Base-by-base conservation (phyloP, 257 asterid species). In the Capsicum rhomboideum region DNA sequence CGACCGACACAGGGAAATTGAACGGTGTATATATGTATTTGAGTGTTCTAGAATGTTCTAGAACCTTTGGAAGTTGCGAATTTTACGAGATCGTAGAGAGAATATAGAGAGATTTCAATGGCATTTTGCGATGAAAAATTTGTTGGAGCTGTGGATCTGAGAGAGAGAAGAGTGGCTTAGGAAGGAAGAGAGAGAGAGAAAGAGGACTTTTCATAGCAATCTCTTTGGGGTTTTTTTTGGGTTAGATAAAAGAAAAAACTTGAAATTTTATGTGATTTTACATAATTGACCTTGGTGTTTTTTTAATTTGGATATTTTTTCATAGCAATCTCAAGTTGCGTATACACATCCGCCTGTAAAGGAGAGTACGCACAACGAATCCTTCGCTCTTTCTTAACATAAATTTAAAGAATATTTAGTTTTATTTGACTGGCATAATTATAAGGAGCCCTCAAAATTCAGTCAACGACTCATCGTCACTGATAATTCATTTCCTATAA, bases 141-240 rank as follows among this genome's bases (percentile, higher is more conserved):
- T 8, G 84, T 56, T 52, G 54, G 79, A 66, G 84, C 64, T 67
- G 64, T 52, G 85, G 85, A 82, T 82, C 85, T 67, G 85, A 63
- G 80, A 44, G 78, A 49, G 53, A 21, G 26, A 34, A 37, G 26
- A 13, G 84, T 42, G n/a, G 46, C 82, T 77, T 50, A 26, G 40
- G 63, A 26, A 77, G 8, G 61, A 77, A 58, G 84, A 59, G 84
- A 40, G 83, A 79, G 83, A 80, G 71, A 54, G 10, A 31, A 20
- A 28, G 79, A 26, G 66, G 63, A 64, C 84, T 59, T 66, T 18
- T 64, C 78, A 64, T 49, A 23, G n/a, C 42, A 82, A 82, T 82
- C 72, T 59, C 58, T 18, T 80, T 21, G 20, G 42, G 6, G 2
- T 34, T 34, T 59, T 42, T 44, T 2, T 42, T 44, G 0, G 2